Evolutionary conservation across 306 rosid genomes (phyloP).

Genomic region (Begonia peltatifolia): DNA sequence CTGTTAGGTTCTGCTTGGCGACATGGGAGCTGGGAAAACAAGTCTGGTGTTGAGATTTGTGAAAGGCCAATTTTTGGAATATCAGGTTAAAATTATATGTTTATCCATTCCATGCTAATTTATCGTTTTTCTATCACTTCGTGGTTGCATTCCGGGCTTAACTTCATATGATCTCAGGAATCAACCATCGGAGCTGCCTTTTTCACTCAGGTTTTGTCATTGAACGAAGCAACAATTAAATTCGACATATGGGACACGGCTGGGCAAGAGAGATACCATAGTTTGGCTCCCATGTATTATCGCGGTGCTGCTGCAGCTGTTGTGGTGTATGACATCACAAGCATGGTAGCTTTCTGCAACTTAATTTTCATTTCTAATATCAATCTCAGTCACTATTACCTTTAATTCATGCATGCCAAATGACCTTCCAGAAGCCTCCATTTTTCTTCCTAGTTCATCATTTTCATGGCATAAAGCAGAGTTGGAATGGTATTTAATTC

Average conservation of each 20-base stretch:
- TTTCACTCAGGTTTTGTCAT: slow-evolving; percentile 69
- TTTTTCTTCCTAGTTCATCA: too few relatives aligned
- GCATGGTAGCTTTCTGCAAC: slow-evolving; percentile 20
- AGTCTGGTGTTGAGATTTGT: slow-evolving; percentile 79
- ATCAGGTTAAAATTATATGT: slow-evolving; percentile 34
- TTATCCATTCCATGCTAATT: not conserved
- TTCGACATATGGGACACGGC: slow-evolving; percentile 97
- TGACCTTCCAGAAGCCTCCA: too few relatives aligned
- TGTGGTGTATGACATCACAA: slow-evolving; percentile 67
- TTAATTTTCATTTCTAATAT: not conserved
- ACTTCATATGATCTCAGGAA: slow-evolving; percentile 28
- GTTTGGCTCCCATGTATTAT: slow-evolving; percentile 95
- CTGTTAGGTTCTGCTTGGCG: slow-evolving; percentile 68
- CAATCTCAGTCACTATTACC: too few relatives aligned
- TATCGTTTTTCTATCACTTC: slow-evolving; percentile 3
- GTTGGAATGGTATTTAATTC: too few relatives aligned
- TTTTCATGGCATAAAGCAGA: too few relatives aligned
- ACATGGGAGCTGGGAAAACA: slow-evolving; percentile 87
- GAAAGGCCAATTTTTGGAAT: slow-evolving; percentile 73
- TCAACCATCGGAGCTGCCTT: slow-evolving; percentile 92
- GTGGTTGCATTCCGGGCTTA: not conserved
- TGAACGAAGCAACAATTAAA: slow-evolving; percentile 64
- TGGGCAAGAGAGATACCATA: slow-evolving; percentile 82
- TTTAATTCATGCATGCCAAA: too few relatives aligned
- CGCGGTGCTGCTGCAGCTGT: slow-evolving; percentile 89